phyloP scores from a whole-genome alignment of 352 stramenopile genomes.

The Phytophthora melonis region DNA sequence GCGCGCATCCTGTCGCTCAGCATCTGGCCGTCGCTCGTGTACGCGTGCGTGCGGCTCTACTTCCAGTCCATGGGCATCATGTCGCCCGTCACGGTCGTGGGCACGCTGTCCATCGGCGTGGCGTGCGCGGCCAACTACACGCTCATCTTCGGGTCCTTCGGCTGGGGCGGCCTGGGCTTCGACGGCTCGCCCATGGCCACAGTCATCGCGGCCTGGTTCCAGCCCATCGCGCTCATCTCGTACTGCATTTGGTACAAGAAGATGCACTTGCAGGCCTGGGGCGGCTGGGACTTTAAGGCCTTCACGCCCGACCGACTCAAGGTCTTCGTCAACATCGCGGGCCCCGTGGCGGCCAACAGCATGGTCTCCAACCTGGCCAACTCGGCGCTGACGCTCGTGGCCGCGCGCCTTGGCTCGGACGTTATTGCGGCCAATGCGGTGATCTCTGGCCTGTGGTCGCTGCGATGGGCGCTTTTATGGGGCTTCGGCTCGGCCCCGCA shows the following conservation, averaged over 20 bases:
- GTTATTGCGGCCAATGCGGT: conserved; percentile 83
- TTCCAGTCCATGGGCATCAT: conserved; percentile 89
- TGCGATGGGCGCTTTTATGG: conserved; percentile 85
- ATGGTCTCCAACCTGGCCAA: conserved; percentile 81
- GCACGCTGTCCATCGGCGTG: conserved; percentile 71
- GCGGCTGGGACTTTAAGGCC: conserved; percentile 65
- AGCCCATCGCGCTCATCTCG: conserved; percentile 74
- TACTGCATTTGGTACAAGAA: conserved; percentile 84
- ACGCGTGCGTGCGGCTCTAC: conserved; percentile 83
- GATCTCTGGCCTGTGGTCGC: conserved; percentile 69
- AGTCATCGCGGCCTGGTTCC: conserved; percentile 84
- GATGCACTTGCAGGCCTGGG: conserved; percentile 77
- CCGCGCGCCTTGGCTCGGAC: conserved; percentile 74
- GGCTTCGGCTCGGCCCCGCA: conserved; percentile 83
- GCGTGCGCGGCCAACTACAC: conserved; percentile 73
- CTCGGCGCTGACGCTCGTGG: conserved; percentile 73
- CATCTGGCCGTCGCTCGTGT: conserved; percentile 78
- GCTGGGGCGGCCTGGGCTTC: conserved; percentile 72
- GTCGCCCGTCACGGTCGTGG: conserved; percentile 75
- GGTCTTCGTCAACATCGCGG: conserved; percentile 75
- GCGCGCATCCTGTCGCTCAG: conserved; percentile 83
- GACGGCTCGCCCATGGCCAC: conserved; percentile 80
- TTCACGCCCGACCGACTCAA: conserved; percentile 70
- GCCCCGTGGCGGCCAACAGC: conserved; percentile 69
- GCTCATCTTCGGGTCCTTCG: conserved; percentile 66